Base-by-base conservation (phyloP, 345 rosid genomes). In the Eucalyptus pumila region DNA sequence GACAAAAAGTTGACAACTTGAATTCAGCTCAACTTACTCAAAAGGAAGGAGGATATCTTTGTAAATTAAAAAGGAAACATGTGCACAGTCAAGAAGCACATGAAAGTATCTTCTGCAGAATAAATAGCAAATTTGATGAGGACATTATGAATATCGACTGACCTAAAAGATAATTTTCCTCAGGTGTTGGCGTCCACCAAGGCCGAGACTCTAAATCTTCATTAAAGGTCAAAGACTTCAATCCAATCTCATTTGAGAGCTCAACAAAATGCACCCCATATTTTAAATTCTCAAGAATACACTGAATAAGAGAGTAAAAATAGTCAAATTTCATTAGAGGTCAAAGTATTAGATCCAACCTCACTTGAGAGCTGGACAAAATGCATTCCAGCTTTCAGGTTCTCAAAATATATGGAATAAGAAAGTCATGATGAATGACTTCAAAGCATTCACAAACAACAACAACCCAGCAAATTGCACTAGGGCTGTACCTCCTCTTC, bases 131-230 rank as follows among this genome's bases (percentile, higher is more conserved):
- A 76, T 42, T 37, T 34, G 80, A 56, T 26, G 24, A 80, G 87
- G 80, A 48, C 11, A 56, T 47, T 65, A 56, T 21, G 67, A 45
- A 67, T 51, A 50, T 48, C 26, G 85, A 90, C 96, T 81, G 87
- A 96, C 99, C 99, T 91, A 95, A 92, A 34, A 98, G 94, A 93
- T 95, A 93, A 91, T 98, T 98, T 92, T 94, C 96, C 90, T 92
- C 97, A 54, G 97, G 91, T 90, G 91, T 91, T 91, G 99, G 99
- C 24, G 98, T 96, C 99, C 99, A 98, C 99, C 99, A 98, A 89
- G 99, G 99, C 60, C 98, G 94, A 87, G 97, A 92, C 89, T 94
- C 94, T 88, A 97, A 93, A 93, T 98, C 99, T 91, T 98, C 99
- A 93, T 98, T 96, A 90, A 94, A 95, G 86, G 94, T 94, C 92